Evolutionary conservation across 805 yeast genomes (phyloP).

Genomic region (Barnettozyma populi): DNA sequence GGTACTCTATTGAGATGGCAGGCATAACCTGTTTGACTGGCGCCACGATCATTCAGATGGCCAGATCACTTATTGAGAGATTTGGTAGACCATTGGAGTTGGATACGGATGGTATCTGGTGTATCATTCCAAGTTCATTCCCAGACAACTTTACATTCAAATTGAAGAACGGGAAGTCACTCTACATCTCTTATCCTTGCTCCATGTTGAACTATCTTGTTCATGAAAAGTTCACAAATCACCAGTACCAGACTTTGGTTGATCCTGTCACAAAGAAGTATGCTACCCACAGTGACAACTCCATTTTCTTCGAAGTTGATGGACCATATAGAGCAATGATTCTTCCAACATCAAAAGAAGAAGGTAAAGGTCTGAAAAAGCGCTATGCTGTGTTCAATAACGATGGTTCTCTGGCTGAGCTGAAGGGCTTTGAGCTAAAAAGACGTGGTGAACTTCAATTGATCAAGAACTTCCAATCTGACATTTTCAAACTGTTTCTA

Average conservation of each 20-base stretch:
- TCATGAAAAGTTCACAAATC: conserved; percentile 85
- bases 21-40: conserved; percentile 98
- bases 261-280: conserved; percentile 67
- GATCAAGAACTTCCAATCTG: conserved; percentile 92
- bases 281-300: conserved; percentile 78
- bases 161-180: conserved; percentile 69
- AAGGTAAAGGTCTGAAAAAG: conserved; percentile 93
- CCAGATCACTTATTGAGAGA: conserved; percentile 83
- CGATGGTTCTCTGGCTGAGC: conserved; percentile 90
- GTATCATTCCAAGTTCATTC: conserved; percentile 87
- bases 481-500: conserved; percentile 83
- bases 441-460: conserved; percentile 94
- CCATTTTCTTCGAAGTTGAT: conserved; percentile 96
- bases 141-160: conserved; percentile 82
- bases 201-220: conserved; percentile 93
- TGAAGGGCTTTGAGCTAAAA: conserved; percentile 94
- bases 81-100: conserved; percentile 92
- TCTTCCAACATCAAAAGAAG: conserved; percentile 94
- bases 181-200: conserved; percentile 85
- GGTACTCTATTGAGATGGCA: conserved; percentile 99
- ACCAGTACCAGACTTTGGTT: conserved; percentile 83
- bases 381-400: conserved; percentile 95
- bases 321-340: conserved; percentile 99
- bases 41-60: conserved; percentile 97
- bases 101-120: conserved; percentile 99